Percentiles rank a stretch among this genome's conserved stretches.
These are phyloP conservation scores for Diaporthe caulivora DNA, from an alignment of 2,329 filamentous ascomycete genomes.

Conservation along the genomic window DNA sequence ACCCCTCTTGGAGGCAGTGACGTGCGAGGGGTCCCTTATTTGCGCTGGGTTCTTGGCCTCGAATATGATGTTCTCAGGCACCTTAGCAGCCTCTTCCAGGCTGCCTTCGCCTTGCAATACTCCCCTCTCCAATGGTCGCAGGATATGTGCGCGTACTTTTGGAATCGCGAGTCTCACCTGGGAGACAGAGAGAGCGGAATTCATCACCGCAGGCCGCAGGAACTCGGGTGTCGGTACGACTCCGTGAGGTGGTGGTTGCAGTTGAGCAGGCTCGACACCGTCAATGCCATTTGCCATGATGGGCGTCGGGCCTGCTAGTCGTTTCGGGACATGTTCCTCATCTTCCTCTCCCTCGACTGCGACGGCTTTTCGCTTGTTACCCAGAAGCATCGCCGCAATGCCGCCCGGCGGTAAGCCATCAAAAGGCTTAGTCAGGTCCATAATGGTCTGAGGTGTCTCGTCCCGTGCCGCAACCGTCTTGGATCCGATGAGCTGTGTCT, in stretches of 20 bases:
- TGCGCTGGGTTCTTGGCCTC: constrained; percentile 88
- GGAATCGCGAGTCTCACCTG: constrained; percentile 90
- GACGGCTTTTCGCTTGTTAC: constrained; percentile 90
- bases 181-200: constrained; percentile 83
- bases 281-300: constrained; percentile 83
- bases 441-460: constrained; percentile 82
- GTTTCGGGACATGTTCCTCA: constrained; percentile 64
- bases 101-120: constrained; percentile 65
- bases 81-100: constrained; percentile 71
- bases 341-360: constrained; percentile 83
- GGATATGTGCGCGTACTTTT: constrained; percentile 84
- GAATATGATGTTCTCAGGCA: constrained; percentile 79
- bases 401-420: constrained; percentile 94
- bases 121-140: constrained; percentile 82
- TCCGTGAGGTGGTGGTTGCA: constrained; percentile 69
- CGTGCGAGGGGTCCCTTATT: constrained; percentile 82
- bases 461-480: constrained; percentile 72
- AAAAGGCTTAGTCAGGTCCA: constrained; percentile 94
- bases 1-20: constrained; percentile 85
- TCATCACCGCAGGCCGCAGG: constrained; percentile 87
- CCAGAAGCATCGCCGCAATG: constrained; percentile 85
- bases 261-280: constrained; percentile 81
- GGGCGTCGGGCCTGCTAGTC: constrained; percentile 75
- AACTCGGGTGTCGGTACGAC: constrained; percentile 82
- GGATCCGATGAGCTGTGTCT: constrained; percentile 86